Evolutionary conservation across 257 asterid species (phyloP).

Genomic region (Marsdenia floribunda): DNA sequence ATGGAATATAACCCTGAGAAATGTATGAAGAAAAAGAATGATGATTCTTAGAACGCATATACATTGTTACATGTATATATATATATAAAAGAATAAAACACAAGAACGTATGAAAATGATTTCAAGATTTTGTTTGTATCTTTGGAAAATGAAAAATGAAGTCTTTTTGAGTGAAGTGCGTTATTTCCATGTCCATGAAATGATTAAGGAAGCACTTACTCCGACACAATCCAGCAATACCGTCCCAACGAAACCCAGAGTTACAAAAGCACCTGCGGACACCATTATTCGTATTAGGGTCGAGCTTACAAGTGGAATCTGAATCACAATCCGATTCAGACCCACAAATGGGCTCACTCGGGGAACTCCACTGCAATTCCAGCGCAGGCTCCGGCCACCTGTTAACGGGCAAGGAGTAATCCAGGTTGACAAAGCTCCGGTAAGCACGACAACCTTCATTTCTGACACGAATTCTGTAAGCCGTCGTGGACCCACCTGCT

Average conservation of each 20-base stretch:
- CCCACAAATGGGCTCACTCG: conserved; percentile 53
- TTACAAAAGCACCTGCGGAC: conserved; percentile 63
- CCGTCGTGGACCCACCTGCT: conserved; percentile 79
- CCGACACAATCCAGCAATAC: conserved; percentile 45
- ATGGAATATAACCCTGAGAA: neutral
- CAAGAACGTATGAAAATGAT: no score
- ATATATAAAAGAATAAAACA: no score
- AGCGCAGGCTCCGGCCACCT: conserved; percentile 72
- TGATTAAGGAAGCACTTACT: conserved; percentile 24
- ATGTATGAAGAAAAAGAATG: neutral
- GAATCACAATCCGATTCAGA: conserved; percentile 59
- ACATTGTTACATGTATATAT: no score
- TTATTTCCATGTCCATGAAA: no score
- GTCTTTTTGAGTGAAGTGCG: no score
- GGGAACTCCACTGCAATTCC: conserved; percentile 76
- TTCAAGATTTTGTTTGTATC: no score
- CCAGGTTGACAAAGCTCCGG: conserved; percentile 70
- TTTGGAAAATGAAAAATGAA: no score
- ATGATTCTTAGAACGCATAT: no score
- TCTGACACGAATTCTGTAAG: conserved; percentile 46
- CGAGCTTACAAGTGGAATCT: conserved; percentile 54
- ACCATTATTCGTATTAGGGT: conserved; percentile 31
- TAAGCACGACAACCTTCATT: conserved; percentile 67
- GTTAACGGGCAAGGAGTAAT: conserved; percentile 40
- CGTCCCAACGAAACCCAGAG: conserved; percentile 67